Base-by-base conservation (phyloP, 1,284 basidiomycete genomes). In the Marasmius fiardii region DNA sequence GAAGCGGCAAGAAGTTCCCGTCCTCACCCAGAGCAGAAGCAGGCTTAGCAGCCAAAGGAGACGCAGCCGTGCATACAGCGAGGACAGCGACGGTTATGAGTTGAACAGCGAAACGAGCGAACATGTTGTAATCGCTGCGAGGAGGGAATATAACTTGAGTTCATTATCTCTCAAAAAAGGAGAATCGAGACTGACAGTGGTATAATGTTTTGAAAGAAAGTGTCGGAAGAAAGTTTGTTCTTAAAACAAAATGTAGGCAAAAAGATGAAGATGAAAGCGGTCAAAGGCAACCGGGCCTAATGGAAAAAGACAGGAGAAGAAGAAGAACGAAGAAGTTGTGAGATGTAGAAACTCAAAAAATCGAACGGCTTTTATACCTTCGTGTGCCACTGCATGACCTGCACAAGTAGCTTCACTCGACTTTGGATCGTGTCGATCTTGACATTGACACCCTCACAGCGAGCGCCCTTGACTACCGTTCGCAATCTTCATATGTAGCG, bases 251-350 rank as follows among this genome's bases (percentile, higher is more conserved):
- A n/a, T 37, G 12, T 37, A 2, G 26, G 44, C 14, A 20, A 26
- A 49, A 28, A 14, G 47, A 49, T 34, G 44, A 24, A 20, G 49
- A 24, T 18, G 23, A 1, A 49, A 37, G 21, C n/a, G 50, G 43
- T n/a, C n/a, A 55, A 55, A 34, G 57, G 57, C 57, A 53, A 51
- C 57, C 57, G 49, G 57, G 57, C 57, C 57, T 51, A 20, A 31
- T 31, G 39, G 24, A 43, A 51, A 39, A 47, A 33, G 21, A 55
- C 44, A 14, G 57, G 33, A 53, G 47, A 23, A 21, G 23, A 49
- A 52, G 43, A 12, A 37, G 39, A 52, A 41, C 24, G 39, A 52
- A 28, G 37, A 23, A 33, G 24, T 10, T n/a, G 39, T 16, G 3
- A 18, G 39, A 18, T 41, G 39, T 31, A n/a, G n/a, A 49, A 31